These are phyloP conservation scores for Starmerella vitae DNA, from an alignment of 805 yeast genomes.

Conservation along the genomic window DNA sequence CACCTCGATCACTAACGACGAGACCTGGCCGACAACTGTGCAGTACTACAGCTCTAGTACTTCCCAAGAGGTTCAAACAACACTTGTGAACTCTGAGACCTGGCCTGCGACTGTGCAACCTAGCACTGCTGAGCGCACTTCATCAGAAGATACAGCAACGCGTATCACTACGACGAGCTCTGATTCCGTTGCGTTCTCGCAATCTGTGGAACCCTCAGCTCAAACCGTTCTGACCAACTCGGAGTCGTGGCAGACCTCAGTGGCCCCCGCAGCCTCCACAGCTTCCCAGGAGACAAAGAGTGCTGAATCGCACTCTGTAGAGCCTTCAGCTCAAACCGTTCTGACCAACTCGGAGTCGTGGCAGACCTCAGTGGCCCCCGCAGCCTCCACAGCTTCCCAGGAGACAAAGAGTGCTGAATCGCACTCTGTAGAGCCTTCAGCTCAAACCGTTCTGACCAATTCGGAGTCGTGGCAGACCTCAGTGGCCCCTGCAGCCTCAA, in stretches of 20 bases:
- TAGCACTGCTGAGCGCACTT: too few species aligned
- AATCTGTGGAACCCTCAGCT: not conserved
- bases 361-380: slow-evolving; percentile 22
- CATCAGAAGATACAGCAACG: not conserved
- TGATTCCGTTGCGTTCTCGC: not conserved
- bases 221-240: not conserved
- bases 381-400: too few species aligned
- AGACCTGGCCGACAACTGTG: not conserved
- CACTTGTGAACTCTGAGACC: not conserved
- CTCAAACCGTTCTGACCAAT: slow-evolving; percentile 21
- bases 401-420: too few species aligned
- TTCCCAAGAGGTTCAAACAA: not conserved
- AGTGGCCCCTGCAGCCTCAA: slow-evolving; percentile 21
- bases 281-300: not conserved
- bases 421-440: slow-evolving; percentile 8
- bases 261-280: not conserved
- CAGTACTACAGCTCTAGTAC: not conserved
- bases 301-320: not conserved
- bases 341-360: slow-evolving; percentile 19
- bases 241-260: slow-evolving; percentile 2
- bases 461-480: slow-evolving; percentile 18
- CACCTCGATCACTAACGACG: not conserved
- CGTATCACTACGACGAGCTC: not conserved
- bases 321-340: slow-evolving; percentile 19
- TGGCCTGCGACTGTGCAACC: not conserved